phyloP scores from a whole-genome alignment of 495 filamentous ascomycete species.

The Aspergillus heteromorphus region DNA sequence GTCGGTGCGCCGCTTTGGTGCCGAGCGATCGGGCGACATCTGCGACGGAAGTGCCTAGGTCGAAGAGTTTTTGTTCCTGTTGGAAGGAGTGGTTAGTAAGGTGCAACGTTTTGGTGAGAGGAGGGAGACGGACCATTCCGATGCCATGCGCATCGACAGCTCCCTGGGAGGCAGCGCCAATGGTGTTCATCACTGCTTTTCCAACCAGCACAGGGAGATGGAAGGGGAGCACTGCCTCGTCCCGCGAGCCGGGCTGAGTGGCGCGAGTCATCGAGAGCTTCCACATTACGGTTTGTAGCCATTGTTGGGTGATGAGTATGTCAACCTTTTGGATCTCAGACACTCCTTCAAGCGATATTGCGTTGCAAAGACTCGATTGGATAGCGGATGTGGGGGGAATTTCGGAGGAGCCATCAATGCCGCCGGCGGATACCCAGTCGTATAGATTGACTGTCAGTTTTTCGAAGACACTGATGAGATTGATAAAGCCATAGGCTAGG shows the following conservation, averaged over 20 bases:
- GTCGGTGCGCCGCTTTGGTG: slow-evolving; percentile 24
- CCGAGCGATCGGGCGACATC: slow-evolving; percentile 34
- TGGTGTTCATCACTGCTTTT: slow-evolving; percentile 47
- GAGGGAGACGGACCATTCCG: slow-evolving; percentile 48
- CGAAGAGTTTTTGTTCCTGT: slow-evolving; percentile 41
- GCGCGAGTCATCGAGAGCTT: slow-evolving; percentile 52
- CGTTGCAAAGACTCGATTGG: slow-evolving; percentile 34
- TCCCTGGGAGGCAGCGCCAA: slow-evolving; percentile 45
- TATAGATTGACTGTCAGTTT: slow-evolving; percentile 38
- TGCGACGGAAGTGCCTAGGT: slow-evolving; percentile 33
- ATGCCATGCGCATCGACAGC: slow-evolving; percentile 58
- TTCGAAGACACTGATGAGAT: slow-evolving; percentile 49
- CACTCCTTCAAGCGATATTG: slow-evolving; percentile 40
- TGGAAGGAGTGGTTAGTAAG: background rate
- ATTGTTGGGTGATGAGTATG: slow-evolving; percentile 57
- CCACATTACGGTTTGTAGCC: slow-evolving; percentile 59
- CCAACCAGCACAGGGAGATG: slow-evolving; percentile 55
- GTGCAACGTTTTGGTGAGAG: background rate
- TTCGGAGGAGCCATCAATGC: slow-evolving; percentile 32
- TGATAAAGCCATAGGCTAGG: slow-evolving; percentile 47
- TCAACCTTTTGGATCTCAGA: slow-evolving; percentile 56
- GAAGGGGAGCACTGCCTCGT: slow-evolving; percentile 48
- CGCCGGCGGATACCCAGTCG: slow-evolving; percentile 40
- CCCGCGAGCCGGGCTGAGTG: slow-evolving; percentile 39
- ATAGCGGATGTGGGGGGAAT: slow-evolving; percentile 34